These are phyloP conservation scores for Geotrichum citri-aurantii DNA, from an alignment of 1,139 yeast species.

Conservation along the genomic window DNA sequence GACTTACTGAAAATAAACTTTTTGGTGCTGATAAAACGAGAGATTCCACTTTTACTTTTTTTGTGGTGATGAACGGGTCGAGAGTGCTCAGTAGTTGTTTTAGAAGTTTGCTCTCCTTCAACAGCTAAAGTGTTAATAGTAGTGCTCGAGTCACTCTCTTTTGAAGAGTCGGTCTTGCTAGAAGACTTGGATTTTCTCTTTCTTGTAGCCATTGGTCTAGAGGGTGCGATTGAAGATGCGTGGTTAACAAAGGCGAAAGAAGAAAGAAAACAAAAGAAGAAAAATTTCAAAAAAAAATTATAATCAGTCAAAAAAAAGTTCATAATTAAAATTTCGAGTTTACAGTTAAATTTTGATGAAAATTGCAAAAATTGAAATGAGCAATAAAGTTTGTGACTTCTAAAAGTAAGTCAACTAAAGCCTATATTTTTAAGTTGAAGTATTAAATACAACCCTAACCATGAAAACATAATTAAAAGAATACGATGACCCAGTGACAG, in stretches of 20 bases:
- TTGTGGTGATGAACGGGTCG: background rate
- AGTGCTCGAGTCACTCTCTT: background rate
- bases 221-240: background rate
- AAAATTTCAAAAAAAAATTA: background rate
- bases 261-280: background rate
- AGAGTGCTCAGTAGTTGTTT: background rate
- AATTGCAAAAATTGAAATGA: background rate
- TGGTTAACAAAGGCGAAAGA: background rate
- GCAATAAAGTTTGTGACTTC: too few species aligned
- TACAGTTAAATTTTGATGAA: background rate
- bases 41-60: background rate
- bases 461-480: background rate
- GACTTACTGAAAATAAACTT: constrained; percentile 12
- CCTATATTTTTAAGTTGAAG: too few species aligned
- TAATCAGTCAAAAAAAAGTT: too few species aligned
- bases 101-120: background rate
- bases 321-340: background rate
- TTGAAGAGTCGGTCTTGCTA: background rate
- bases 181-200: constrained; percentile 6
- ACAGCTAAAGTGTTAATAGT: background rate
- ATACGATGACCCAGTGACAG: background rate
- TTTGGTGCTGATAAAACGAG: constrained; percentile 6
- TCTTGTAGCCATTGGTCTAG: constrained; percentile 1
- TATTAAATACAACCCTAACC: too few species aligned
- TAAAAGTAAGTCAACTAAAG: too few species aligned